phyloP scores from a whole-genome alignment of 1,139 yeast genomes.

The Kodamaea plutei region DNA sequence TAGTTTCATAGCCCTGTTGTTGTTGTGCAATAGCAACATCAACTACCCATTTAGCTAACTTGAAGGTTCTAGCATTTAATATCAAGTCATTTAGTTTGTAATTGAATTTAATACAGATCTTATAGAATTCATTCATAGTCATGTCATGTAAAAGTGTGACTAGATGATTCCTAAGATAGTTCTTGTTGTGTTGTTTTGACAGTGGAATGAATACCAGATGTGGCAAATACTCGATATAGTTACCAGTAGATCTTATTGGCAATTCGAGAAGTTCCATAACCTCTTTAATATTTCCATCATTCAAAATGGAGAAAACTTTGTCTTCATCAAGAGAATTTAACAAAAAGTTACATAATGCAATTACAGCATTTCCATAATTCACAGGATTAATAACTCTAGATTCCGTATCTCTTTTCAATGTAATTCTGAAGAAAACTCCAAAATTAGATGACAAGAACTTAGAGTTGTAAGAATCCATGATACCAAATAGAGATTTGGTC shows the following conservation, averaged over 20 bases:
- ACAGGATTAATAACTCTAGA: slow-evolving; percentile 56
- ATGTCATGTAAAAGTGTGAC: slow-evolving; percentile 58
- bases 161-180: slow-evolving; percentile 30
- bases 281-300: slow-evolving; percentile 51
- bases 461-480: slow-evolving; percentile 6
- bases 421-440: slow-evolving; percentile 46
- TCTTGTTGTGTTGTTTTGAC: slow-evolving; percentile 18
- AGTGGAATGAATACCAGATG: slow-evolving; percentile 45
- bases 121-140: slow-evolving; percentile 59
- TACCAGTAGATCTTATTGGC: slow-evolving; percentile 45
- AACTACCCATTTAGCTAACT: slow-evolving; percentile 67
- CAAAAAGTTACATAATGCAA: slow-evolving; percentile 54
- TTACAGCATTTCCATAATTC: slow-evolving; percentile 60
- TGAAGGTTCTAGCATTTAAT: slow-evolving; percentile 57
- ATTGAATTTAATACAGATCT: slow-evolving; percentile 60
- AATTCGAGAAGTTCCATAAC: slow-evolving; percentile 55
- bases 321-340: slow-evolving; percentile 65
- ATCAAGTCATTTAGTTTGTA: slow-evolving; percentile 59
- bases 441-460: slow-evolving; percentile 19
- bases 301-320: slow-evolving; percentile 45
- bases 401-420: slow-evolving; percentile 54
- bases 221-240: slow-evolving; percentile 37
- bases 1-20: slow-evolving; percentile 15
- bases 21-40: slow-evolving; percentile 60
- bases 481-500: neutral